phyloP scores from a whole-genome alignment of 768 basidiomycete genomes.

The Lyophyllum shimeji region DNA sequence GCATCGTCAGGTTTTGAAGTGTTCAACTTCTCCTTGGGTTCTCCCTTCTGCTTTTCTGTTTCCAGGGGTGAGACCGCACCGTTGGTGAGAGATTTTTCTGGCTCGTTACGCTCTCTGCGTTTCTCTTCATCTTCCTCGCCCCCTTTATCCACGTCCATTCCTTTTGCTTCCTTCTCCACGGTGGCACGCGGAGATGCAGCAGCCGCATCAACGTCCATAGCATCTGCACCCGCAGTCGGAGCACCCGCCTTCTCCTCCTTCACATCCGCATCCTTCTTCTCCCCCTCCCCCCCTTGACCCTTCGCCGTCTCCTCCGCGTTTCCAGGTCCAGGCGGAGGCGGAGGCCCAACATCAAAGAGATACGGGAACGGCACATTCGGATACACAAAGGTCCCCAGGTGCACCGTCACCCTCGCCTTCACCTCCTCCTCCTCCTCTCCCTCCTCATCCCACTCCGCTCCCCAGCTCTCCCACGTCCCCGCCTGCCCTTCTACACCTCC shows the following conservation, averaged over 20 bases:
- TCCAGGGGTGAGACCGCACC: not conserved
- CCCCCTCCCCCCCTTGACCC: slow-evolving; percentile 8
- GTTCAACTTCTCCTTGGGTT: slow-evolving; percentile 1
- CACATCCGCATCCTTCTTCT: not conserved
- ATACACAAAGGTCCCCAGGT: slow-evolving; percentile 59
- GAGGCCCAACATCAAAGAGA: slow-evolving; percentile 38
- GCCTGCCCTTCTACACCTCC: not conserved
- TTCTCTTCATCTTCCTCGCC: not conserved
- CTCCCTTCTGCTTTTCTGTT: slow-evolving; percentile 8
- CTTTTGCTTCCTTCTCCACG: slow-evolving; percentile 3
- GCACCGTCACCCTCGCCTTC: slow-evolving; percentile 30
- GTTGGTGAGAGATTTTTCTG: slow-evolving; percentile 1
- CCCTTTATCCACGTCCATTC: not conserved
- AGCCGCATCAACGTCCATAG: slow-evolving; percentile 2
- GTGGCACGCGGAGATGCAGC: not conserved
- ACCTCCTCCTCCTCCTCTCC: slow-evolving; percentile 19
- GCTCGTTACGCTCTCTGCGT: slow-evolving; percentile 13
- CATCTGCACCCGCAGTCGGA: not conserved
- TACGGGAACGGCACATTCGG: slow-evolving; percentile 62
- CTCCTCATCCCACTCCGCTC: slow-evolving; percentile 6
- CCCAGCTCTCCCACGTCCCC: slow-evolving; percentile 11
- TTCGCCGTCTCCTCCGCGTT: slow-evolving; percentile 9
- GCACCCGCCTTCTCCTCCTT: slow-evolving; percentile 9
- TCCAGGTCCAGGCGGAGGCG: slow-evolving; percentile 9
- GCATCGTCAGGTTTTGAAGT: slow-evolving; percentile 12